Conservation (phyloP, 2,329 filamentous ascomycete genomes). For the Fusarium musae region DNA sequence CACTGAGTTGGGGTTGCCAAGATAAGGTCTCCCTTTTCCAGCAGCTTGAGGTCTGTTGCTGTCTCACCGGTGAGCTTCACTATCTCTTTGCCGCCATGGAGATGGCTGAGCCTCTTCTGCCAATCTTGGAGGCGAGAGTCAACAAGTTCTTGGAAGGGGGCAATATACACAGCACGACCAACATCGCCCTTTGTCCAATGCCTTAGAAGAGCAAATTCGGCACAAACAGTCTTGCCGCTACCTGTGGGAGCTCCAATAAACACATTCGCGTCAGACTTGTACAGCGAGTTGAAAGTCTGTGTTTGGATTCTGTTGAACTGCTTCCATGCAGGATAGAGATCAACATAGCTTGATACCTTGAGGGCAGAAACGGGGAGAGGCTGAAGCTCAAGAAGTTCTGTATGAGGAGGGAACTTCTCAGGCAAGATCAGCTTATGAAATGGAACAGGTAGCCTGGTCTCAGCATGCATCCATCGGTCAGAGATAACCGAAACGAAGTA, state of each 20-base stretch:
- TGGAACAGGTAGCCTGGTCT: conserved; percentile 91
- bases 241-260: conserved; percentile 93
- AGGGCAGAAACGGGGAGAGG: conserved; percentile 88
- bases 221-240: conserved; percentile 96
- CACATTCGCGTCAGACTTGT: conserved; percentile 90
- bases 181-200: conserved; percentile 74
- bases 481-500: conserved; percentile 97
- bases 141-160: conserved; percentile 93
- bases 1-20: conserved; percentile 93
- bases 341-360: conserved; percentile 84
- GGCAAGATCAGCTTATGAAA: conserved; percentile 96
- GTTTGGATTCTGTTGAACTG: conserved; percentile 98
- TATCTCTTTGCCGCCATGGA: conserved; percentile 87
- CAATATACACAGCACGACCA: conserved; percentile 90
- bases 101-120: conserved; percentile 76
- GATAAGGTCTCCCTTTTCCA: conserved; percentile 88
- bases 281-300: conserved; percentile 94
- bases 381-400: conserved; percentile 90
- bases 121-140: conserved; percentile 86
- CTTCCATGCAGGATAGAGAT: conserved; percentile 83
- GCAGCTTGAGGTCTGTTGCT: conserved; percentile 86
- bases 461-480: conserved; percentile 98
- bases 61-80: conserved; percentile 95
- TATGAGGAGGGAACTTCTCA: conserved; percentile 95
- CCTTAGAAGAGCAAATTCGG: conserved; percentile 89